Evolutionary conservation across 2,329 filamentous ascomycete species (phyloP).

Genomic region (Parastagonospora avenae): DNA sequence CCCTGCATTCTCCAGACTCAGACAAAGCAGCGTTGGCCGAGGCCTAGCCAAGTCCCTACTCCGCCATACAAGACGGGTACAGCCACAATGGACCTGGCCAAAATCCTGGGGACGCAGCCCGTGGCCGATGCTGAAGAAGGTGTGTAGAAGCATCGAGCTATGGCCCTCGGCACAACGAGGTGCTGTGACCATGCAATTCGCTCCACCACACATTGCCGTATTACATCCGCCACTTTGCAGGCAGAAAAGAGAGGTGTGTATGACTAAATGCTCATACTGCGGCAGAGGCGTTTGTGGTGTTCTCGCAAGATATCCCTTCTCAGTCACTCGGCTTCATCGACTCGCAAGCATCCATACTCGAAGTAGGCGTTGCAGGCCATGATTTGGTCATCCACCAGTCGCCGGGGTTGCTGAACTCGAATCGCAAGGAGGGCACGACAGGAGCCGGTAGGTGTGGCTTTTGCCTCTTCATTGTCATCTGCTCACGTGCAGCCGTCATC

Average conservation of each 20-base stretch:
- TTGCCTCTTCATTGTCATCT: slow-evolving; percentile 20
- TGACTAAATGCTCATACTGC: slow-evolving; percentile 17
- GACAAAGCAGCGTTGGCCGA: slow-evolving; percentile 6
- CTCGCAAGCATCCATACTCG: slow-evolving; percentile 66
- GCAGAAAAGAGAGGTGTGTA: not conserved
- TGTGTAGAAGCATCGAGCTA: slow-evolving; percentile 32
- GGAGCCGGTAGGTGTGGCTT: slow-evolving; percentile 61
- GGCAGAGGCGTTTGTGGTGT: slow-evolving; percentile 85
- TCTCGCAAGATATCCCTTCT: slow-evolving; percentile 75
- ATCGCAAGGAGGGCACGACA: slow-evolving; percentile 73
- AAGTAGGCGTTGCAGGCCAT: slow-evolving; percentile 69
- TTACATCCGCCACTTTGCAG: not conserved
- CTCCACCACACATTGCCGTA: slow-evolving; percentile 1
- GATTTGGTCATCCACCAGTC: slow-evolving; percentile 84
- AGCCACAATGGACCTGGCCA: slow-evolving; percentile 27
- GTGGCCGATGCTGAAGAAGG: slow-evolving; percentile 66
- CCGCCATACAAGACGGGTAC: slow-evolving; percentile 6
- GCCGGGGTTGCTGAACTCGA: slow-evolving; percentile 78
- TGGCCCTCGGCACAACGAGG: slow-evolving; percentile 24
- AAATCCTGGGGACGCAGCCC: slow-evolving; percentile 52
- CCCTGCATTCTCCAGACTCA: slow-evolving; percentile 1
- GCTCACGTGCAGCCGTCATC: no score
- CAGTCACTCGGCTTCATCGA: slow-evolving; percentile 78
- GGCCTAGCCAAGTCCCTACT: slow-evolving; percentile 7
- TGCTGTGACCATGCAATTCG: slow-evolving; percentile 24